Evolutionary conservation across 78 protist species (phyloP).

Genomic region (Andalucia godoyi): DNA sequence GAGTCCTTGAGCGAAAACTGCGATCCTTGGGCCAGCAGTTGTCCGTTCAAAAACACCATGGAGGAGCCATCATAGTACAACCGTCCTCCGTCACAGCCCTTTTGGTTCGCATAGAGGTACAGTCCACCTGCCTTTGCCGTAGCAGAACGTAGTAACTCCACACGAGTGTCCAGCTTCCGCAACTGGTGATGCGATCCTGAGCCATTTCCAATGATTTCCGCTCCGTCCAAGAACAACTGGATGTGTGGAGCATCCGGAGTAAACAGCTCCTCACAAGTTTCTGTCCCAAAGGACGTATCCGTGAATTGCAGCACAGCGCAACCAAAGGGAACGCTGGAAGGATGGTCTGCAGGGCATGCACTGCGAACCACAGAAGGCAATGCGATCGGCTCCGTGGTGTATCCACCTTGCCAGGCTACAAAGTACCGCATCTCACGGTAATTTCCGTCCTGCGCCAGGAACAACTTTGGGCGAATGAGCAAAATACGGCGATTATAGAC

Average conservation of each 20-base stretch:
- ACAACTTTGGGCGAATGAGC: constrained; percentile 66
- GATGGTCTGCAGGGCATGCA: background rate
- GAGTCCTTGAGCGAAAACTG: constrained; percentile 40
- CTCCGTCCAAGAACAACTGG: constrained; percentile 29
- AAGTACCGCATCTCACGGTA: constrained; percentile 77
- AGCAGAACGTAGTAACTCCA: constrained; percentile 49
- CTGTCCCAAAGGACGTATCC: constrained; percentile 35
- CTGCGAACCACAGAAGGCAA: background rate
- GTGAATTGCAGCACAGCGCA: constrained; percentile 20
- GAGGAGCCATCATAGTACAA: constrained; percentile 75
- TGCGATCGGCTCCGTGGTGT: background rate
- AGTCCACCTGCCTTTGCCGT: constrained; percentile 39
- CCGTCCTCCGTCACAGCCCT: constrained; percentile 78
- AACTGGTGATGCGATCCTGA: constrained; percentile 74
- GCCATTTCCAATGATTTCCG: constrained; percentile 70
- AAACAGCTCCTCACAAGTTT: constrained; percentile 76
- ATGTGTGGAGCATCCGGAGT: constrained; percentile 52
- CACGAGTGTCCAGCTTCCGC: constrained; percentile 56
- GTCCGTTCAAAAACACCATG: constrained; percentile 53
- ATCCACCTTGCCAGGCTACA: constrained; percentile 38
- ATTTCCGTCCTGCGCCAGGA: constrained; percentile 71
- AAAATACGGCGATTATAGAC: constrained; percentile 18
- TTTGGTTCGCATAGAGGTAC: constrained; percentile 37
- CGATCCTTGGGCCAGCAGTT: constrained; percentile 48
- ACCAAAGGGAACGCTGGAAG: constrained; percentile 39